A percentile compares a stretch with the other conserved stretches of the same genome.
phyloP scores from a whole-genome alignment of 2,329 filamentous ascomycete species.

The Zarea fungicola region DNA sequence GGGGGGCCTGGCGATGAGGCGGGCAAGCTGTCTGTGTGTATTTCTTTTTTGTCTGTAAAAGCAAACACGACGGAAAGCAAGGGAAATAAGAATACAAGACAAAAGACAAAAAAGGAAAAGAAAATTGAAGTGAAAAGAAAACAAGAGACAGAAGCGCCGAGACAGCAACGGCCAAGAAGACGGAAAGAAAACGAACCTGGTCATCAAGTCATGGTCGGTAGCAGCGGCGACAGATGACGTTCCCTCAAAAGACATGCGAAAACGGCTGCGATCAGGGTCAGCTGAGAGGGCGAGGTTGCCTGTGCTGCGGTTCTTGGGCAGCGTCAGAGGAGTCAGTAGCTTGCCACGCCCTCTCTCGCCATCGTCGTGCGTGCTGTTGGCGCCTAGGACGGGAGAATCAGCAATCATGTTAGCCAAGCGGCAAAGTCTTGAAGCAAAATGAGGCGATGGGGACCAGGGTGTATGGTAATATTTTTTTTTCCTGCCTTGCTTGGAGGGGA shows the following conservation, averaged over 20 bases:
- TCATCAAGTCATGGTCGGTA: slow-evolving; percentile 63
- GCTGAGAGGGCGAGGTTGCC: slow-evolving; percentile 49
- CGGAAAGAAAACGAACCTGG: slow-evolving; percentile 52
- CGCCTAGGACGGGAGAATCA: slow-evolving; percentile 15
- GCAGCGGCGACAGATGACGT: slow-evolving; percentile 47
- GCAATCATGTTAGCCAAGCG: slow-evolving; percentile 18
- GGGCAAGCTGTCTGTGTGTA: not conserved
- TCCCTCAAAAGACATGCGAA: slow-evolving; percentile 74
- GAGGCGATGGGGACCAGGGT: not conserved
- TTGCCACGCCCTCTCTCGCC: slow-evolving; percentile 39
- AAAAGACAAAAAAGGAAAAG: not conserved
- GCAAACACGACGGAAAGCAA: not conserved
- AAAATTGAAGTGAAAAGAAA: too few species aligned
- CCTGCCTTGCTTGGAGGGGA: not conserved
- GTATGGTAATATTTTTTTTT: slow-evolving; percentile 3
- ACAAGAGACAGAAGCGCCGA: too few species aligned
- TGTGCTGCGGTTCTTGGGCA: slow-evolving; percentile 63
- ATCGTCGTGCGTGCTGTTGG: slow-evolving; percentile 19
- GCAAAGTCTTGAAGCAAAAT: too few species aligned
- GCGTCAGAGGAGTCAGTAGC: slow-evolving; percentile 42
- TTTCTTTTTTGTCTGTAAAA: not conserved
- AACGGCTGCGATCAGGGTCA: slow-evolving; percentile 54
- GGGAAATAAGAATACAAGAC: not conserved
- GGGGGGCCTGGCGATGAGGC: not conserved
- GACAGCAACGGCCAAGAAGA: too few species aligned